phyloP scores from a whole-genome alignment of 805 yeast genomes.

The Wickerhamiella azyma region DNA sequence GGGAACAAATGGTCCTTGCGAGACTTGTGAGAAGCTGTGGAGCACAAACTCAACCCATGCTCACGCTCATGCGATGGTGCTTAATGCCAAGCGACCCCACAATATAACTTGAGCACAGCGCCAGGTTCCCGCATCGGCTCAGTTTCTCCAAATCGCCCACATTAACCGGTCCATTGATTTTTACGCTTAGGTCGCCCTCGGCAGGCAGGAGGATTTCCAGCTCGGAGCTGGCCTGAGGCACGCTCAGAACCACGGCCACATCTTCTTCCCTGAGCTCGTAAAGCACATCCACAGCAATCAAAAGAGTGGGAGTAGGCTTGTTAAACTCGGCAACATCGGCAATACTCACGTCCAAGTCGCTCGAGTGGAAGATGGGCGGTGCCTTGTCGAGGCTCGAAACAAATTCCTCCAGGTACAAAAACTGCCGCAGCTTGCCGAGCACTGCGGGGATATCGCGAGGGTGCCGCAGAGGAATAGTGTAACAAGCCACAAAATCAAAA shows the following conservation, averaged over 20 bases:
- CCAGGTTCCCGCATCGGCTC: constrained; percentile 12
- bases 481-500: constrained; percentile 15
- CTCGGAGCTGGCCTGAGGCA: constrained; percentile 3
- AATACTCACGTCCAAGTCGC: constrained; percentile 16
- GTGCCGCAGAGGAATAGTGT: constrained; percentile 21
- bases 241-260: neutral
- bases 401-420: constrained; percentile 10
- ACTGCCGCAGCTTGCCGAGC: constrained; percentile 17
- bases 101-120: constrained; percentile 15
- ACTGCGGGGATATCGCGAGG: constrained; percentile 21
- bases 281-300: constrained; percentile 9
- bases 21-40: too few species aligned
- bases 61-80: constrained; percentile 11
- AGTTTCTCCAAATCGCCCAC: constrained; percentile 12
- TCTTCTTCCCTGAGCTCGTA: neutral
- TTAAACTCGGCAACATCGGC: constrained; percentile 19
- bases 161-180: constrained; percentile 12
- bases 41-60: neutral
- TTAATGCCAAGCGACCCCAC: constrained; percentile 12
- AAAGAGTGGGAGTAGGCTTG: constrained; percentile 13
- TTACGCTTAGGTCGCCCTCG: constrained; percentile 2
- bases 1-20: too few species aligned
- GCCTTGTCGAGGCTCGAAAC: constrained; percentile 13
- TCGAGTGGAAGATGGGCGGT: constrained; percentile 9
- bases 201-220: neutral